These are phyloP conservation scores for Apophysomyces elegans DNA, from an alignment of 371 early-diverging fungal genomes.

Conservation along the genomic window DNA sequence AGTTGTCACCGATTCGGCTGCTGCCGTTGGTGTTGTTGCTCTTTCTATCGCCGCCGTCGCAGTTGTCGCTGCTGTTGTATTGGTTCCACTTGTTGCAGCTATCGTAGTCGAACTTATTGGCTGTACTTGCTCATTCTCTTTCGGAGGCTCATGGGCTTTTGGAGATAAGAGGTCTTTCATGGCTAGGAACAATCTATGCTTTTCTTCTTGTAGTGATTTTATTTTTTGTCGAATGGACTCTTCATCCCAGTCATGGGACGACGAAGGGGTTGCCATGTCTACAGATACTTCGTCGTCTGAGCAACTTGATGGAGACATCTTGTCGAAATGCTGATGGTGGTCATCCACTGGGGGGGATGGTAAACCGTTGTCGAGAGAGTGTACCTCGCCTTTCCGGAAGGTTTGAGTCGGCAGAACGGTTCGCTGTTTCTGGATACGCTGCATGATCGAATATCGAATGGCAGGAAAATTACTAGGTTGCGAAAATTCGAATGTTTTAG, in stretches of 20 bases:
- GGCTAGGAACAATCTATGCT: conserved; percentile 44
- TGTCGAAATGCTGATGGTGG: background rate
- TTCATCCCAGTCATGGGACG: conserved; percentile 19
- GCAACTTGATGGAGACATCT: conserved; percentile 24
- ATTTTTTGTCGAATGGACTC: conserved; percentile 40
- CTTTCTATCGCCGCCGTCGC: too few species aligned
- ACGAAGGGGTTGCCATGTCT: conserved; percentile 9
- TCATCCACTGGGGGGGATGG: conserved; percentile 48
- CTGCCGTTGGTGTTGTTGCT: too few species aligned
- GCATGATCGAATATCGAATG: conserved; percentile 39
- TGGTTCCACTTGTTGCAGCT: too few species aligned
- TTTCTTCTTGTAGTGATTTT: conserved; percentile 36
- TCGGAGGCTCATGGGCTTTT: conserved; percentile 5
- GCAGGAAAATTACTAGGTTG: conserved; percentile 38
- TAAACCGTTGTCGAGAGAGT: conserved; percentile 38
- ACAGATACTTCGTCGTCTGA: conserved; percentile 13
- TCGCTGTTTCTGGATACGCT: conserved; percentile 38
- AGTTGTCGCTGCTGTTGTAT: too few species aligned
- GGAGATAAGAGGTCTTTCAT: conserved; percentile 39
- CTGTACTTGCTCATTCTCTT: background rate
- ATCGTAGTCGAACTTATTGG: too few species aligned
- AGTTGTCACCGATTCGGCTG: background rate
- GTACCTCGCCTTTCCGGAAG: conserved; percentile 13
- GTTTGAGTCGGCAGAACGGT: conserved; percentile 16
- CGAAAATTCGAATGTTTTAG: conserved; percentile 33